These are phyloP conservation scores for Scheffersomyces illinoinensis DNA, from an alignment of 1,139 yeast species.

Conservation along the genomic window DNA sequence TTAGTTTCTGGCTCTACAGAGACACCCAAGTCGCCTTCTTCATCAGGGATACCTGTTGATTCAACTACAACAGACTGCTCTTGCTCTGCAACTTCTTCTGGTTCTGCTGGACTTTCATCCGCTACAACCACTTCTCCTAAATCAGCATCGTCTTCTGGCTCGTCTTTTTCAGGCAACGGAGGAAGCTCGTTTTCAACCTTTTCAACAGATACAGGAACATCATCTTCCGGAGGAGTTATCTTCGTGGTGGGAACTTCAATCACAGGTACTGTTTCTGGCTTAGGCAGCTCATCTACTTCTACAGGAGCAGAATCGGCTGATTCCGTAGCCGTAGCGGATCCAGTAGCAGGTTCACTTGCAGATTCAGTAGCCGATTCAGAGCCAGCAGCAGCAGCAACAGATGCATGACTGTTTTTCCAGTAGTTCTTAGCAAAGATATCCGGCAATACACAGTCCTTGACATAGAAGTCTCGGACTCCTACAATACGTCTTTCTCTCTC, in stretches of 20 bases:
- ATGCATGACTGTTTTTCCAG: constrained; percentile 26
- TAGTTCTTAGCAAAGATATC: constrained; percentile 47
- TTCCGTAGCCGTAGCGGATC: not conserved
- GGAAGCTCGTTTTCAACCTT: constrained; percentile 11
- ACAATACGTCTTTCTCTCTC: constrained; percentile 86
- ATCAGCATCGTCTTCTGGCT: constrained; percentile 3
- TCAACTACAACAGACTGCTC: not conserved
- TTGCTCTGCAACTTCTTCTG: not conserved
- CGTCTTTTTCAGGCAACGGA: constrained; percentile 3
- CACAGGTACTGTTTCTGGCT: not conserved
- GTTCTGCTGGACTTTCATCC: constrained; percentile 3
- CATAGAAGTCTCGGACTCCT: constrained; percentile 85
- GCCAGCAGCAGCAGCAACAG: not conserved
- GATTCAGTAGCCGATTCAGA: not conserved
- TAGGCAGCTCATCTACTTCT: not conserved
- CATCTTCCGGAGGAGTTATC: not conserved
- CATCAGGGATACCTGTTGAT: constrained; percentile 3
- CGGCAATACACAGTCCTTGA: constrained; percentile 52
- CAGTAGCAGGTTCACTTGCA: not conserved
- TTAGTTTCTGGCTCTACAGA: not conserved
- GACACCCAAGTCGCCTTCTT: constrained; percentile 1
- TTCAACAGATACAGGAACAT: constrained; percentile 15
- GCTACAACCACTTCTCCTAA: constrained; percentile 2
- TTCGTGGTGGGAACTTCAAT: not conserved
- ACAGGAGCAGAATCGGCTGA: not conserved